Conservation (phyloP, 345 rosid genomes). For the Jatropha curcas region DNA sequence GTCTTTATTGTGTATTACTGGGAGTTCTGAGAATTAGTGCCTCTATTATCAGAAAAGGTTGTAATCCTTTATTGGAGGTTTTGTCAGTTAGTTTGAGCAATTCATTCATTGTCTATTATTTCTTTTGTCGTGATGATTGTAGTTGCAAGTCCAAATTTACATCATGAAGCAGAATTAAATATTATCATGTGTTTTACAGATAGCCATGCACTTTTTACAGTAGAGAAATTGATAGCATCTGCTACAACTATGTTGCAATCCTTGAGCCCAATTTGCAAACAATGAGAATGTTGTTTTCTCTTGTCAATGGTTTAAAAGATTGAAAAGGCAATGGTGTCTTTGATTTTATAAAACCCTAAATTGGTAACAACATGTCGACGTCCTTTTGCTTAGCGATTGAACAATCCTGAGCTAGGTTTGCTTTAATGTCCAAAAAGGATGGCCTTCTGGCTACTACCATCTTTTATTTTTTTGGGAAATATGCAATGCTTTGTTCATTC, state of each 20-base stretch:
- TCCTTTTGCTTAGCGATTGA: not conserved
- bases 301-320: not conserved
- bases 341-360: not conserved
- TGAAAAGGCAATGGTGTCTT: not conserved
- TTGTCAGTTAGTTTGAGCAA: not conserved
- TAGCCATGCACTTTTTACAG: too few species aligned
- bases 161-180: not conserved
- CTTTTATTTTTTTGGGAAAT: too few species aligned
- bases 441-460: not conserved
- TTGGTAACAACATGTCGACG: not conserved
- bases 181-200: not conserved
- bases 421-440: not conserved
- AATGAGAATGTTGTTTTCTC: not conserved
- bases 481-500: not conserved
- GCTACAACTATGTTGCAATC: not conserved
- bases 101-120: not conserved
- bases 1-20: not conserved
- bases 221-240: not conserved
- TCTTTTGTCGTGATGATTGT: not conserved
- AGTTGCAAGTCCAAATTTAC: not conserved
- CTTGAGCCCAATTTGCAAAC: not conserved
- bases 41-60: not conserved
- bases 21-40: not conserved
- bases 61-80: conserved; percentile 1
- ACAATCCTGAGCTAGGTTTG: too few species aligned